Conservation (phyloP, 2,329 filamentous ascomycete genomes). For the Pseudophaeomoniella oleicola region DNA sequence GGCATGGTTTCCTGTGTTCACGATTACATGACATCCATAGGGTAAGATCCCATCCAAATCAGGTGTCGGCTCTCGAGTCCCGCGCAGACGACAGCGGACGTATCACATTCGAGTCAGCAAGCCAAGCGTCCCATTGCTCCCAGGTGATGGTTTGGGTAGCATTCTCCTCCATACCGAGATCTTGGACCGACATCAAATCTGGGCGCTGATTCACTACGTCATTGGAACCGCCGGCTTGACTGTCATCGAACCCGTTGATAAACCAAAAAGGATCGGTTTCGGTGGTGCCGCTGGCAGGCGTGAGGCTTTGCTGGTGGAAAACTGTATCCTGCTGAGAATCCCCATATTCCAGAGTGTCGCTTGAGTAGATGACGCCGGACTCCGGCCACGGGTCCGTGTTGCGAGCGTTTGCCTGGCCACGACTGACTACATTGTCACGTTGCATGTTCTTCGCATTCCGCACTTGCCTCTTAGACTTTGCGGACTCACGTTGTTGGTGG, state of each 20-base stretch:
- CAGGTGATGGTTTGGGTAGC: conserved; percentile 10
- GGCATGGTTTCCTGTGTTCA: no score
- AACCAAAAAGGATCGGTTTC: conserved; percentile 8
- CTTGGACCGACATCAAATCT: conserved; percentile 12
- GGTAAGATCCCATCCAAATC: no score
- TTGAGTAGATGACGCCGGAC: not conserved
- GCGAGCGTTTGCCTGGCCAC: not conserved
- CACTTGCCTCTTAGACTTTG: conserved; percentile 8
- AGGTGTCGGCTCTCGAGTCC: not conserved
- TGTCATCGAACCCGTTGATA: conserved; percentile 7
- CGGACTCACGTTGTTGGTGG: conserved; percentile 10
- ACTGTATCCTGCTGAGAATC: conserved; percentile 2
- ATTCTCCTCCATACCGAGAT: conserved; percentile 7
- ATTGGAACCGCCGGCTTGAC: conserved; percentile 2
- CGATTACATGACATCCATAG: no score
- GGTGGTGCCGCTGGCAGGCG: conserved; percentile 1
- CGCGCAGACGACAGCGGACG: not conserved
- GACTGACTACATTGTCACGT: not conserved
- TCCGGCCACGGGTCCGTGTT: not conserved
- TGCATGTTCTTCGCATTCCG: not conserved
- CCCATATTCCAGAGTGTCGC: not conserved
- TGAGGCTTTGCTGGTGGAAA: conserved; percentile 2
- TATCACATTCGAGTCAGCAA: conserved; percentile 6
- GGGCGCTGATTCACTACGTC: conserved; percentile 10
- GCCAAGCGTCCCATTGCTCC: conserved; percentile 16